Evolutionary conservation across 2,329 filamentous ascomycete genomes (phyloP).

Genomic region (Ophiostoma himal-ulmi): DNA sequence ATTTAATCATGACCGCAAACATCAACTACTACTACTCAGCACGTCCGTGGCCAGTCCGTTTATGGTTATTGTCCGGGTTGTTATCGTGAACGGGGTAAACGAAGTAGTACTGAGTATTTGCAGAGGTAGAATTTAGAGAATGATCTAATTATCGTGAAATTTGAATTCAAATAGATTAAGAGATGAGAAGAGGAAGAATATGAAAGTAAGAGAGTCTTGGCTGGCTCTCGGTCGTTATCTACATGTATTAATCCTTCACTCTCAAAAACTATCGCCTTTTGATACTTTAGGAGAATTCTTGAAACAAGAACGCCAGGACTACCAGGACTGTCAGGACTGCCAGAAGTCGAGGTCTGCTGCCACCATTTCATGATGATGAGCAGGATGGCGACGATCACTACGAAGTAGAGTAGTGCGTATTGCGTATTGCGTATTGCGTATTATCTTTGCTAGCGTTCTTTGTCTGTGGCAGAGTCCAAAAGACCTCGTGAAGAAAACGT

Average conservation of each 20-base stretch:
- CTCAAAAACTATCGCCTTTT: neutral
- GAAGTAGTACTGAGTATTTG: neutral
- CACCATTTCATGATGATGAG: neutral
- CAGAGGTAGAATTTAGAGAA: neutral
- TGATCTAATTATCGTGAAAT: neutral
- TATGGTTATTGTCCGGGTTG: conserved; percentile 1
- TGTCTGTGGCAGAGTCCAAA: neutral
- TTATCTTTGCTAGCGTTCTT: neutral
- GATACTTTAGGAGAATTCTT: neutral
- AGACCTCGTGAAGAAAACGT: conserved; percentile 7
- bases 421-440: neutral
- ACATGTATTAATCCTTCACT: neutral
- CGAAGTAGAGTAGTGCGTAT: no score
- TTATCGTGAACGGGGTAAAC: neutral
- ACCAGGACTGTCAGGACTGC: no score
- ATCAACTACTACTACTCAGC: neutral
- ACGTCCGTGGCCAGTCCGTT: neutral
- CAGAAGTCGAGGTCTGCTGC: neutral
- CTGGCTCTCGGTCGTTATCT: neutral
- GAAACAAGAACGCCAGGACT: neutral
- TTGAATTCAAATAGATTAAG: neutral
- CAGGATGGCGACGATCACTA: neutral
- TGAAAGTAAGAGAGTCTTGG: neutral
- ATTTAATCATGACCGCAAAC: neutral
- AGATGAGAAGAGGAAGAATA: neutral